Conservation (phyloP, 139 green algal species). For the Chlorella sp. region DNA sequence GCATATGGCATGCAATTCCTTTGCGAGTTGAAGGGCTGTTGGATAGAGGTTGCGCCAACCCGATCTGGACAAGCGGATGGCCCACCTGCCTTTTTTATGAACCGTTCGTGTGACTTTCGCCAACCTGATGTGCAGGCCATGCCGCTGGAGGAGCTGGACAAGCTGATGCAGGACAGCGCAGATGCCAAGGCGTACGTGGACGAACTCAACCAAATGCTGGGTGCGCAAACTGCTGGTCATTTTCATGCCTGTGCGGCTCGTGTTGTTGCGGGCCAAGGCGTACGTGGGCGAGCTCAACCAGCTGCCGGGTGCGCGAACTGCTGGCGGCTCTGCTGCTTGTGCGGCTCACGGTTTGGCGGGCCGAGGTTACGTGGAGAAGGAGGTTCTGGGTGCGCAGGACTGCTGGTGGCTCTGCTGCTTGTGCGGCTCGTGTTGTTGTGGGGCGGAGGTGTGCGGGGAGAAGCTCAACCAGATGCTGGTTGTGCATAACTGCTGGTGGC, state of each 20-base stretch:
- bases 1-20: no score
- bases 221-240: neutral
- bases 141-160: conserved; percentile 82
- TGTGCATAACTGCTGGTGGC: no score
- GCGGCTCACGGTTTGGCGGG: no score
- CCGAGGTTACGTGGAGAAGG: no score
- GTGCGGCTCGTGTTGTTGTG: neutral
- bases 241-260: neutral
- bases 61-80: no score
- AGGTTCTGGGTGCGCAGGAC: neutral
- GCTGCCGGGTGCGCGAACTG: neutral
- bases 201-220: conserved; percentile 19
- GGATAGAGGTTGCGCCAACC: no score
- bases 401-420: neutral
- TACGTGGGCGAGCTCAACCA: neutral
- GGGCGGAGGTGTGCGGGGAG: neutral
- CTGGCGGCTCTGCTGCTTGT: neutral
- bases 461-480: no score
- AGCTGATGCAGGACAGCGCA: conserved; percentile 50
- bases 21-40: no score
- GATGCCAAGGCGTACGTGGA: conserved; percentile 37
- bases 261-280: no score
- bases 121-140: conserved; percentile 41
- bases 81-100: neutral
- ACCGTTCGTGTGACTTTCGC: neutral